Evolutionary conservation across 345 rosid species (phyloP).

Genomic region (Stellera chamaejasme): DNA sequence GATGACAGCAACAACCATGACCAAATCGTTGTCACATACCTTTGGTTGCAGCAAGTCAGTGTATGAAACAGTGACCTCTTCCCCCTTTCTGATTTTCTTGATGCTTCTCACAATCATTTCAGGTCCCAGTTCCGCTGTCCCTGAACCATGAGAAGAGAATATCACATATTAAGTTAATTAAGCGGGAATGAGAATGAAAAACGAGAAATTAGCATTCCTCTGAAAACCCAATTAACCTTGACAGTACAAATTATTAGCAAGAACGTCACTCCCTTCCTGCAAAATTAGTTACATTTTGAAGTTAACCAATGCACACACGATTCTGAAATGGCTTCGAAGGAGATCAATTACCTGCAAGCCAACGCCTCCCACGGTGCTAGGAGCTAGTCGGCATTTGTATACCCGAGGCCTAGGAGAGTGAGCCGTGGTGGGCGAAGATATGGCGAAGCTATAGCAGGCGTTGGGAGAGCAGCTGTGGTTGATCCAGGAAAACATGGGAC

Average conservation of each 20-base stretch:
- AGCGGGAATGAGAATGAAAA: neutral
- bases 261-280: slow-evolving; percentile 26
- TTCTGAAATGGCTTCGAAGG: neutral
- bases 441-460: slow-evolving; percentile 55
- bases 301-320: neutral
- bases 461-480: slow-evolving; percentile 89
- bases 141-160: slow-evolving; percentile 13
- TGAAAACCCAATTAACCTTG: slow-evolving; percentile 21
- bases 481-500: slow-evolving; percentile 64
- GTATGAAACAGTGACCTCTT: slow-evolving; percentile 61
- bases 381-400: slow-evolving; percentile 19
- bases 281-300: slow-evolving; percentile 2
- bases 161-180: neutral
- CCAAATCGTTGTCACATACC: slow-evolving; percentile 23
- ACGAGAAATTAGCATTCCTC: neutral
- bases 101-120: slow-evolving; percentile 51
- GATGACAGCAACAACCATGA: neutral
- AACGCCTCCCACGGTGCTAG: slow-evolving; percentile 12
- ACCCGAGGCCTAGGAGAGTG: slow-evolving; percentile 5
- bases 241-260: slow-evolving; percentile 7
- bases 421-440: slow-evolving; percentile 22
- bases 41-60: slow-evolving; percentile 71
- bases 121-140: slow-evolving; percentile 34
- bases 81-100: slow-evolving; percentile 42
- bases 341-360: slow-evolving; percentile 13